These are phyloP conservation scores for Eruca vesicaria DNA, from an alignment of 441 rosid genomes.

Conservation along the genomic window DNA sequence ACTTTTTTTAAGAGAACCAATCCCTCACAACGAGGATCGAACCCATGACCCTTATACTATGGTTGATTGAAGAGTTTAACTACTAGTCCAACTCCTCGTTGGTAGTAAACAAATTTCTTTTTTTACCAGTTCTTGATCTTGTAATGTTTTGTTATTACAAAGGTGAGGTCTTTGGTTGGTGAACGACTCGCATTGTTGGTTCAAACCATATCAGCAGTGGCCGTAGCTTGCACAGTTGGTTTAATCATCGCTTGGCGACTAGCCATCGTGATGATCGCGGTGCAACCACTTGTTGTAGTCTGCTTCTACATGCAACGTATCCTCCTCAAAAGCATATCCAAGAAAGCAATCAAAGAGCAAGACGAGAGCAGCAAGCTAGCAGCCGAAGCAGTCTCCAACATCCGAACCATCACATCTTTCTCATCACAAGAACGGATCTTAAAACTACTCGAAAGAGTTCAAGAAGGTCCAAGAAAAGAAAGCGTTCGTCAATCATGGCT, in stretches of 20 bases:
- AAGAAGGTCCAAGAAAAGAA: conserved; percentile 54
- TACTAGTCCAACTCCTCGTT: too few relatives aligned
- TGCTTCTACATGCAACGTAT: conserved; percentile 54
- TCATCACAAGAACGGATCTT: conserved; percentile 66
- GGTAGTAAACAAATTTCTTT: too few relatives aligned
- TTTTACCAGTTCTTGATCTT: too few relatives aligned
- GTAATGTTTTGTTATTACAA: background rate
- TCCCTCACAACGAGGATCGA: too few relatives aligned
- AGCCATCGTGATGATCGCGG: conserved; percentile 73
- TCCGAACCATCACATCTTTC: conserved; percentile 64
- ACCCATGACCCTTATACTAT: too few relatives aligned
- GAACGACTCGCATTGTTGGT: conserved; percentile 58
- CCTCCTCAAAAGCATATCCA: conserved; percentile 53
- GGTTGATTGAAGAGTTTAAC: too few relatives aligned
- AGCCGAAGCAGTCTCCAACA: conserved; percentile 63
- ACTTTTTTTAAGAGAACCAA: too few relatives aligned
- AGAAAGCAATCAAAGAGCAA: conserved; percentile 57
- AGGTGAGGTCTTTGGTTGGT: conserved; percentile 78
- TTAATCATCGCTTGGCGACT: conserved; percentile 70
- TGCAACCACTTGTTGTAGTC: conserved; percentile 52
- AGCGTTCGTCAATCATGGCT: conserved; percentile 57
- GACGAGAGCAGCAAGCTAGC: conserved; percentile 68
- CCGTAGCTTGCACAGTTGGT: conserved; percentile 62
- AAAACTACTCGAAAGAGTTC: conserved; percentile 50
- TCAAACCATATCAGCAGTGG: conserved; percentile 59